Evolutionary conservation across 169 alveolate species (phyloP).

Genomic region (Cyclospora cayetanensis): DNA sequence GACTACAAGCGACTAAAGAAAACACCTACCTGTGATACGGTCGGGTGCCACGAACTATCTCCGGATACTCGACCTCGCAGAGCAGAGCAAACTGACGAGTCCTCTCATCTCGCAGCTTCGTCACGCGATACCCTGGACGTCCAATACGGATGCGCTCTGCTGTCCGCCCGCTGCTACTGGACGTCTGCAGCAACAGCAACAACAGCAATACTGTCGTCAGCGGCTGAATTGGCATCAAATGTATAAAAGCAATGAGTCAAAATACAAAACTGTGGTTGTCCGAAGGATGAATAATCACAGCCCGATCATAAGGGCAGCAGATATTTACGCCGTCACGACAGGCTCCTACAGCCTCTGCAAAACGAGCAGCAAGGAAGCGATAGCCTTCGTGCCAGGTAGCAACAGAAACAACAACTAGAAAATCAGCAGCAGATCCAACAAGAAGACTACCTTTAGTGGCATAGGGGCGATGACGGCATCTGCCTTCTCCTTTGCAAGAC

Average conservation of each 20-base stretch:
- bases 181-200: conserved; percentile 25
- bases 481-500: conserved; percentile 95
- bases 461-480: conserved; percentile 83
- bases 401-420: no score
- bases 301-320: no score
- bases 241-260: background rate
- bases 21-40: conserved; percentile 90
- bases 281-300: no score
- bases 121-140: conserved; percentile 97
- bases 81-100: conserved; percentile 93
- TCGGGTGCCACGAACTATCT: conserved; percentile 75
- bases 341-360: no score
- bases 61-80: conserved; percentile 97
- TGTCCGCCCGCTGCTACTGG: conserved; percentile 70
- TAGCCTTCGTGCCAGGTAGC: no score
- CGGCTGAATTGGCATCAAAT: no score
- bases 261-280: background rate
- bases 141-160: conserved; percentile 90
- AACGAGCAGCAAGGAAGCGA: no score
- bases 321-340: no score
- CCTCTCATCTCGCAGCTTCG: conserved; percentile 93
- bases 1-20: no score
- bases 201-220: background rate
- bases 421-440: no score
- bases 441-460: conserved; percentile 81